A percentile compares a stretch with the other conserved stretches of the same genome.
Conservation (phyloP, 1,284 basidiomycete species). For the Ustilago tritici region DNA sequence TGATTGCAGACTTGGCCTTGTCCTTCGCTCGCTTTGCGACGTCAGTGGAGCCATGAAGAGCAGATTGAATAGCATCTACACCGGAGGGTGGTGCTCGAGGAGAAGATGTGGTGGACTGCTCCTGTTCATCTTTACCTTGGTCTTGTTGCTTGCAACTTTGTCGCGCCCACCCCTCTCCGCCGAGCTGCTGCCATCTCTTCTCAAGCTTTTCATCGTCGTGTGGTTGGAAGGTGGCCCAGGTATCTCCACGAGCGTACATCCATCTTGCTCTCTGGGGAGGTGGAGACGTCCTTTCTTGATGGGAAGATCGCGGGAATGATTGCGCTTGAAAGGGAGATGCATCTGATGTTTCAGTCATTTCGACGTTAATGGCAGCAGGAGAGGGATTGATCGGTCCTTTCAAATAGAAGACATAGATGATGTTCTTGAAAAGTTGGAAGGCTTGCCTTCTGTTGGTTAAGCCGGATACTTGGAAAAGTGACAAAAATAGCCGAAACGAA, state of each 20-base stretch:
- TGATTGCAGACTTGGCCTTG: not conserved
- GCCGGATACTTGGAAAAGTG: not conserved
- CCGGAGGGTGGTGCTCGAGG: slow-evolving; percentile 49
- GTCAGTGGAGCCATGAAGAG: slow-evolving; percentile 22
- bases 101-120: slow-evolving; percentile 1
- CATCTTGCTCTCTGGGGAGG: slow-evolving; percentile 52
- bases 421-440: not conserved
- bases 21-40: slow-evolving; percentile 7
- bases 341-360: slow-evolving; percentile 23
- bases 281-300: slow-evolving; percentile 4
- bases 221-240: slow-evolving; percentile 62
- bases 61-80: slow-evolving; percentile 40
- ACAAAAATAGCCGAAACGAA: slow-evolving; percentile 17
- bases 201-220: slow-evolving; percentile 60
- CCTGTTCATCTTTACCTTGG: not conserved
- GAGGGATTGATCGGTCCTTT: not conserved
- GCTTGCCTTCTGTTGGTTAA: not conserved
- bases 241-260: slow-evolving; percentile 63
- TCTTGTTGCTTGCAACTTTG: not conserved
- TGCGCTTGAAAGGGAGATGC: not conserved
- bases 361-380: not conserved
- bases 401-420: not conserved
- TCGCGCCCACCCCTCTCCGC: slow-evolving; percentile 31
- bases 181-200: slow-evolving; percentile 46
- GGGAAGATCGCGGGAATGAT: not conserved